Evolutionary conservation across 805 yeast genomes (phyloP).

Genomic region (Candida pseudoglaebosa): DNA sequence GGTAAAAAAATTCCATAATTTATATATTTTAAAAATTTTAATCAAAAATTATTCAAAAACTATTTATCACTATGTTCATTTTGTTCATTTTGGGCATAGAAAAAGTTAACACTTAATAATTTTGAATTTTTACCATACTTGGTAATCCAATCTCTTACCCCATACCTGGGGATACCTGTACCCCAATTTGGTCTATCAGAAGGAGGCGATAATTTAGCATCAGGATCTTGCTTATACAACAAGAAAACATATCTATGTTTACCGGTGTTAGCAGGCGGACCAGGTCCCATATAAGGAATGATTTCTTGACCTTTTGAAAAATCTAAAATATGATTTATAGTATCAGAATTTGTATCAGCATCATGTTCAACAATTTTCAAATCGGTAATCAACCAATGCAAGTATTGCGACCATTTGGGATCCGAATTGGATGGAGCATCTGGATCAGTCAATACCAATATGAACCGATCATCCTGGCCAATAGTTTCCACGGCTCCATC

Average conservation of each 20-base stretch:
- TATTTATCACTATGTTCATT: neutral
- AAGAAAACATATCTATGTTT: slow-evolving; percentile 83
- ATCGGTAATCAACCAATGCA: slow-evolving; percentile 67
- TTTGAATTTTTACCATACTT: slow-evolving; percentile 51
- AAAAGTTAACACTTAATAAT: slow-evolving; percentile 76
- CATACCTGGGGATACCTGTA: slow-evolving; percentile 73
- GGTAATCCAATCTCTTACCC: slow-evolving; percentile 70
- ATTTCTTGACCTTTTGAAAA: slow-evolving; percentile 37
- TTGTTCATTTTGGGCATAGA: slow-evolving; percentile 63
- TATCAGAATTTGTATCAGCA: slow-evolving; percentile 25
- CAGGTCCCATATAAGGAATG: slow-evolving; percentile 73
- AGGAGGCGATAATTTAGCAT: slow-evolving; percentile 38
- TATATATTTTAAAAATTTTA: neutral
- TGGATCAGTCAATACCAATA: slow-evolving; percentile 84
- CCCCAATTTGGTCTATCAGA: slow-evolving; percentile 78
- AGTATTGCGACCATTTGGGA: slow-evolving; percentile 83
- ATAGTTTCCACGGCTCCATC: slow-evolving; percentile 39
- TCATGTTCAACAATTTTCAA: slow-evolving; percentile 40
- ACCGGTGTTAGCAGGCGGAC: slow-evolving; percentile 84
- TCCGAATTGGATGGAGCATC: slow-evolving; percentile 87
- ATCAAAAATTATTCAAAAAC: neutral
- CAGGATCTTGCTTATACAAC: slow-evolving; percentile 62
- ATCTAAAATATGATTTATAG: slow-evolving; percentile 26
- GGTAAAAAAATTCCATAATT: neutral
- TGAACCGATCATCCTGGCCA: slow-evolving; percentile 50